Base-by-base conservation (phyloP, 495 filamentous ascomycete genomes). In the Jackrogersella minutella region DNA sequence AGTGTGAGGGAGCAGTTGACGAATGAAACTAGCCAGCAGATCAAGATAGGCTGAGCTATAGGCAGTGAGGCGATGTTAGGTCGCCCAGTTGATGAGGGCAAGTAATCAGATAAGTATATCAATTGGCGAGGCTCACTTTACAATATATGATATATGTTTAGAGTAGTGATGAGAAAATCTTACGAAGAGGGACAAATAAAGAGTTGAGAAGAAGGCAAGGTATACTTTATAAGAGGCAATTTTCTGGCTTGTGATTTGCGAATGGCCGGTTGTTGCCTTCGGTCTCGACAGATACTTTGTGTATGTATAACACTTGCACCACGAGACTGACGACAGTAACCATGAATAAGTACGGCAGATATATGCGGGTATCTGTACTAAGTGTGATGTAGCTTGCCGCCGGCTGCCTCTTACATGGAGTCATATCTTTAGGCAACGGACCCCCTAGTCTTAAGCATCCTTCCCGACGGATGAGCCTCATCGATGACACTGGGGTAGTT, bases 381-480 rank as follows among this genome's bases (percentile, higher is more conserved):
- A 57, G 56, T 55, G 41, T 8, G 16, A 64, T 66, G 64, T 64
- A 65, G 49, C 46, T 51, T 30, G 58, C 57, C 58, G 39, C n/a
- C n/a, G 70, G 72, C 30, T 73, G 72, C 69, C 70, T 74, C 66
- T 70, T 37, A 62, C 60, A 70, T 62, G 51, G 72, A 72, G 72
- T 70, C 69, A 70, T 73, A 60, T 56, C 47, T 70, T 53, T 60
- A 74, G 72, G 72, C 72, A 74, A 60, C 72, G 58, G 37, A 31
- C 33, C 57, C 69, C 47, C 51, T 41, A 51, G 54, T 57, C 46
- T 37, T 22, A 46, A 52, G 53, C 62, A 70, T 73, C 66, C 61
- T 70, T 69, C 61, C 53, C 41, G 61, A 40, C 46, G 44, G 62
- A 73, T 66, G 66, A 74, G 70, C 70, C 72, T 72, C 70, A 73